These are phyloP conservation scores for Aspergillus felis DNA, from an alignment of 2,329 filamentous ascomycete species.

Conservation along the genomic window DNA sequence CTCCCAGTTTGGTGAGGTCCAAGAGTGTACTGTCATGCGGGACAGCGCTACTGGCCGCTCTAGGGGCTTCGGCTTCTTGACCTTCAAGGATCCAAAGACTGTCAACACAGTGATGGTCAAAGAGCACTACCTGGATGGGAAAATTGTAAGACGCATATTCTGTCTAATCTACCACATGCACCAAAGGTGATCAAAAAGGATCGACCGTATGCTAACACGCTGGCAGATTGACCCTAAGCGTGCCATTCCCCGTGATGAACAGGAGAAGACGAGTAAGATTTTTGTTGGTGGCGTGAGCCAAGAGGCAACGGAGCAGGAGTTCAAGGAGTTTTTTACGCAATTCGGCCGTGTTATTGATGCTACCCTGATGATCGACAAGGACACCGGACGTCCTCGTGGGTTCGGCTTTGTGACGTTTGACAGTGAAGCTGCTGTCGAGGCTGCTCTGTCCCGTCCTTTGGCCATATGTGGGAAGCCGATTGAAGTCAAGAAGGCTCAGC, in stretches of 20 bases:
- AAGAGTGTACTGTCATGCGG: constrained; percentile 99
- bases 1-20: constrained; percentile 93
- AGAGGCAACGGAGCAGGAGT: constrained; percentile 93
- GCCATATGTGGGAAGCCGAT: constrained; percentile 95
- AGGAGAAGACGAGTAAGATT: constrained; percentile 97
- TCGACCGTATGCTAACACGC: constrained; percentile 20
- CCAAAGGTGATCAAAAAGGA: background rate
- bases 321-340: constrained; percentile 93
- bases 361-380: constrained; percentile 99
- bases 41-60: constrained; percentile 91
- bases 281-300: constrained; percentile 97
- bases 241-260: constrained; percentile 93
- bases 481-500: constrained; percentile 97
- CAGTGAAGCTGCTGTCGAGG: constrained; percentile 89
- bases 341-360: constrained; percentile 96
- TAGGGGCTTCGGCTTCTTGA: constrained; percentile 93
- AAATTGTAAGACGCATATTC: constrained; percentile 68
- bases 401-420: constrained; percentile 99
- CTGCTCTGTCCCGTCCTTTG: constrained; percentile 76
- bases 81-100: constrained; percentile 95
- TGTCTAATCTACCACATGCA: background rate
- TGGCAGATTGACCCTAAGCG: constrained; percentile 92
- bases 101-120: constrained; percentile 99
- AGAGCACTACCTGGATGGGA: constrained; percentile 95
- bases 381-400: constrained; percentile 91